A percentile compares a stretch with the other conserved stretches of the same genome.
These are phyloP conservation scores for Hirschioporus abietinus DNA, from an alignment of 768 basidiomycete genomes.

Conservation along the genomic window DNA sequence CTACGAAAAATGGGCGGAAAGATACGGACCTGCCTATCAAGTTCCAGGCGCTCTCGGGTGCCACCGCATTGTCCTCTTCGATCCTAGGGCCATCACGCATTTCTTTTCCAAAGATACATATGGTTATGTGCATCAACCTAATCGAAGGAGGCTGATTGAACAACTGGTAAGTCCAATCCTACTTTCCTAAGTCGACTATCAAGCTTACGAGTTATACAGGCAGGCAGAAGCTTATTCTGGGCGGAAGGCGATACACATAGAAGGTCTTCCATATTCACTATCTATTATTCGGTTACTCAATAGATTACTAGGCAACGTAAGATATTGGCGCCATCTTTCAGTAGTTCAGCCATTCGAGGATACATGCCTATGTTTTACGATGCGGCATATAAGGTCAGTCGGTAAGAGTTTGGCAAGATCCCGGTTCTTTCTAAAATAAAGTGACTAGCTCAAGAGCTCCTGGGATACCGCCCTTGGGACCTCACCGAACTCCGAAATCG, in stretches of 20 bases:
- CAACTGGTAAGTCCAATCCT: conserved; percentile 25
- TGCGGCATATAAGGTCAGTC: neutral
- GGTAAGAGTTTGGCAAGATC: neutral
- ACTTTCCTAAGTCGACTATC: neutral
- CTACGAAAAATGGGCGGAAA: conserved; percentile 41
- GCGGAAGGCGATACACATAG: conserved; percentile 40
- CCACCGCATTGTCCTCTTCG: conserved; percentile 17
- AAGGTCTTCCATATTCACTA: conserved; percentile 21
- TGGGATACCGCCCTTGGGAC: neutral
- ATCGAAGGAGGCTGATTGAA: conserved; percentile 27
- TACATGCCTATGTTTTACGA: neutral
- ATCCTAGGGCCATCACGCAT: conserved; percentile 44
- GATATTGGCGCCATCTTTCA: neutral
- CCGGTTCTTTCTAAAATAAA: neutral
- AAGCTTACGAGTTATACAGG: conserved; percentile 12
- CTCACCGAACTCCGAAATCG: neutral
- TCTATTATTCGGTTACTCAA: neutral
- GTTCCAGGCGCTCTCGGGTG: conserved; percentile 26
- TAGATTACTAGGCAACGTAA: neutral
- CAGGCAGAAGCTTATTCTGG: conserved; percentile 34
- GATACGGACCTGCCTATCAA: conserved; percentile 43
- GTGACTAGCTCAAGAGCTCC: neutral
- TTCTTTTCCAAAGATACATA: conserved; percentile 38
- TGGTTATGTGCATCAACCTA: neutral
- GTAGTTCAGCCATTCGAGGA: neutral